Conservation (phyloP, 2,329 filamentous ascomycete species). For the Cladophialophora bantiana region DNA sequence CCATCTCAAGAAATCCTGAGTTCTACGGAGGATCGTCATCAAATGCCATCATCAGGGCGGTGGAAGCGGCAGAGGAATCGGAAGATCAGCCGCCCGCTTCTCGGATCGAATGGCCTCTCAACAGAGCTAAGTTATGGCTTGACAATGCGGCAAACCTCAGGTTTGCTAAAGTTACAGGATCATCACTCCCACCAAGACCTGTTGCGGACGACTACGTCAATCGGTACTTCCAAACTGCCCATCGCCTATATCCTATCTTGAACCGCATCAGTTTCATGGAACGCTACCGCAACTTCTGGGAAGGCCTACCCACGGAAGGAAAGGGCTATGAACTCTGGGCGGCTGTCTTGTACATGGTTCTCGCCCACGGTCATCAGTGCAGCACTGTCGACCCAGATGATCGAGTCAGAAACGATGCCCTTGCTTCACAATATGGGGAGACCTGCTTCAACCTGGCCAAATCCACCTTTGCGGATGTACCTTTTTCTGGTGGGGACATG, state of each 20-base stretch:
- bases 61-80: constrained; percentile 12
- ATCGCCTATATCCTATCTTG: constrained; percentile 18
- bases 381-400: constrained; percentile 25
- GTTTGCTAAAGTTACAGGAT: constrained; percentile 14
- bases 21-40: constrained; percentile 20
- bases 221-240: constrained; percentile 18
- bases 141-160: not conserved
- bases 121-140: constrained; percentile 10
- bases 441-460: constrained; percentile 26
- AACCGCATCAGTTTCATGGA: constrained; percentile 16
- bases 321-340: constrained; percentile 24
- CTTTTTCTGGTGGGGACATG: constrained; percentile 26
- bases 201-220: constrained; percentile 21
- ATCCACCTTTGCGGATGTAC: constrained; percentile 18
- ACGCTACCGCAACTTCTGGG: constrained; percentile 24
- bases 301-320: constrained; percentile 21
- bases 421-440: constrained; percentile 10
- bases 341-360: constrained; percentile 26
- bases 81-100: constrained; percentile 5
- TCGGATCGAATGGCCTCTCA: not conserved
- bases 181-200: constrained; percentile 13
- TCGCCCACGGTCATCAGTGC: constrained; percentile 27
- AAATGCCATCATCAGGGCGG: constrained; percentile 22
- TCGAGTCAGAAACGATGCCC: constrained; percentile 11
- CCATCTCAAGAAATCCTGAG: constrained; percentile 20